Evolutionary conservation across 768 basidiomycete genomes (phyloP).

Genomic region (Suillus weaverae): DNA sequence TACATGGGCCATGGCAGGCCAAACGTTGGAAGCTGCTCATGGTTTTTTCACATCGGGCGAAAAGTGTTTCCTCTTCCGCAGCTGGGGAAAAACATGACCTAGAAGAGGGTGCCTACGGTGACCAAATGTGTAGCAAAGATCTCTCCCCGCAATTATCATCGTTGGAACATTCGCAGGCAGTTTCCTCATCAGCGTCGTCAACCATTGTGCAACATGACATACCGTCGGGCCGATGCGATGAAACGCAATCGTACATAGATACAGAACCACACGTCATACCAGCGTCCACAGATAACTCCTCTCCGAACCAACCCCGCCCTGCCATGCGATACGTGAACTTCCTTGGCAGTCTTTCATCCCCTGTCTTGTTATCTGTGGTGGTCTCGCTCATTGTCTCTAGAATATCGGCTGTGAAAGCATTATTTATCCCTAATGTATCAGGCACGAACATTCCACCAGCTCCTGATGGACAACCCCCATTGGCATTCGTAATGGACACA

Average conservation of each 20-base stretch:
- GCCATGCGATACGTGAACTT: conserved; percentile 17
- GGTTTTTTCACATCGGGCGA: neutral
- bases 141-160: neutral
- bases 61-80: neutral
- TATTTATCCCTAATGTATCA: conserved; percentile 52
- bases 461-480: conserved; percentile 68
- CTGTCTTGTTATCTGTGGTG: conserved; percentile 53
- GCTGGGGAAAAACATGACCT: neutral
- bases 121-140: neutral
- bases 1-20: neutral
- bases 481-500: conserved; percentile 59
- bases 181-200: neutral
- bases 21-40: neutral
- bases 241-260: neutral
- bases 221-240: neutral
- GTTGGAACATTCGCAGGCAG: neutral
- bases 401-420: conserved; percentile 54
- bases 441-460: conserved; percentile 46
- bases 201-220: conserved; percentile 11
- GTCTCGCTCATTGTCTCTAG: conserved; percentile 57
- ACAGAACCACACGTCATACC: neutral
- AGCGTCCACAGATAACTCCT: neutral
- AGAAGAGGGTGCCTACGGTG: neutral
- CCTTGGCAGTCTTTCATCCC: conserved; percentile 41
- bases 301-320: neutral